Percentiles rank a stretch among this genome's conserved stretches.
phyloP scores from a whole-genome alignment of 2,329 filamentous ascomycete species.

The Lecanicillium sp. region DNA sequence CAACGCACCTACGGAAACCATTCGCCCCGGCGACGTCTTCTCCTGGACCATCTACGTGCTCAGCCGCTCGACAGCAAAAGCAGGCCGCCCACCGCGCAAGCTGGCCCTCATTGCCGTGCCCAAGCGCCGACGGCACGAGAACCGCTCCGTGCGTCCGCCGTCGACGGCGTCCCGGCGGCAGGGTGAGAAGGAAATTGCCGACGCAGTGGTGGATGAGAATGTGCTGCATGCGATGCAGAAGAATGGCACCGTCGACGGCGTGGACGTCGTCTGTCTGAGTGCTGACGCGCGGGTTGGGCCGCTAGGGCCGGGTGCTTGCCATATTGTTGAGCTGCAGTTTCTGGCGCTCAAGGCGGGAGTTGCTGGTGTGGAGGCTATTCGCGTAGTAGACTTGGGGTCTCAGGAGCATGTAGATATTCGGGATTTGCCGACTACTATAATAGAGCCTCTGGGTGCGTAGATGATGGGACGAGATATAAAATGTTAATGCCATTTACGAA shows the following conservation, averaged over 20 bases:
- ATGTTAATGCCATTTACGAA: background rate
- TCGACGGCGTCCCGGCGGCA: slow-evolving; percentile 34
- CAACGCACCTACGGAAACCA: slow-evolving; percentile 45
- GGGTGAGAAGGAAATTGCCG: slow-evolving; percentile 40
- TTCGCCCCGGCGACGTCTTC: slow-evolving; percentile 60
- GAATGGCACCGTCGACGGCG: slow-evolving; percentile 51
- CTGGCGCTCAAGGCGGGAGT: slow-evolving; percentile 59
- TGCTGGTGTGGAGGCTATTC: slow-evolving; percentile 61
- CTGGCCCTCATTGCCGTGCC: slow-evolving; percentile 62
- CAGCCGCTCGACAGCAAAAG: slow-evolving; percentile 51
- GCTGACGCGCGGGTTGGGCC: slow-evolving; percentile 68
- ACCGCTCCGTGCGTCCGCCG: slow-evolving; percentile 42
- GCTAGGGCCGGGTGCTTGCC: slow-evolving; percentile 62
- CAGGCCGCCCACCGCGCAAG: slow-evolving; percentile 46
- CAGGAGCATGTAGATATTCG: slow-evolving; percentile 72
- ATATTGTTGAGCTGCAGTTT: slow-evolving; percentile 65
- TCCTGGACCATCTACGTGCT: slow-evolving; percentile 67
- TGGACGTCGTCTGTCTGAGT: slow-evolving; percentile 66
- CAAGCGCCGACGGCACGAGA: slow-evolving; percentile 51
- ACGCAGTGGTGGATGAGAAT: slow-evolving; percentile 64
- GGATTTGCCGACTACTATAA: slow-evolving; percentile 62
- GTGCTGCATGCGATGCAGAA: slow-evolving; percentile 64
- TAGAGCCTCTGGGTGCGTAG: slow-evolving; percentile 25
- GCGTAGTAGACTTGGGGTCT: slow-evolving; percentile 63
- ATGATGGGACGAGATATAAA: background rate